These are phyloP conservation scores for Xylaria castorea DNA, from an alignment of 495 filamentous ascomycete genomes.

Conservation along the genomic window DNA sequence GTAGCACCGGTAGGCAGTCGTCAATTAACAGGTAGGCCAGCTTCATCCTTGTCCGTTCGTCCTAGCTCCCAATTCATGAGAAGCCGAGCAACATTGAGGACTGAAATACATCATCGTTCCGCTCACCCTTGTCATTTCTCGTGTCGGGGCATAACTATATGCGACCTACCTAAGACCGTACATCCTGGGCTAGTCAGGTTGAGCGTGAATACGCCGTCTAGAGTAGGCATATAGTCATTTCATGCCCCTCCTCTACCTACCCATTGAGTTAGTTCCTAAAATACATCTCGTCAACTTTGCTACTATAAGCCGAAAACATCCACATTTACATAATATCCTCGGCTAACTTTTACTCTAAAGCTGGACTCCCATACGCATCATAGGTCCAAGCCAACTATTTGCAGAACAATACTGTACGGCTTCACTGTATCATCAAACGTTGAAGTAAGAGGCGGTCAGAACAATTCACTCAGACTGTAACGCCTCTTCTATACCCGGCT, in stretches of 20 bases:
- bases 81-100: slow-evolving; percentile 25
- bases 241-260: slow-evolving; percentile 12
- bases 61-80: slow-evolving; percentile 11
- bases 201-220: neutral
- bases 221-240: slow-evolving; percentile 26
- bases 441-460: neutral
- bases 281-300: slow-evolving; percentile 8
- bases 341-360: slow-evolving; percentile 2
- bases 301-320: slow-evolving; percentile 2
- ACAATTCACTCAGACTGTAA: neutral
- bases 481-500: neutral
- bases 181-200: neutral
- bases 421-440: neutral
- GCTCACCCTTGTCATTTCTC: slow-evolving; percentile 21
- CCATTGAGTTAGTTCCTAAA: neutral
- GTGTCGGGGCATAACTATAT: slow-evolving; percentile 3
- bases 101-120: slow-evolving; percentile 26
- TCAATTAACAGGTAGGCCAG: neutral
- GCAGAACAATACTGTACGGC: neutral
- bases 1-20: neutral
- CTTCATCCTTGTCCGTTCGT: slow-evolving; percentile 19
- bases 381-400: neutral
- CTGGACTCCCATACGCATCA: neutral
- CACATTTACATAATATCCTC: slow-evolving; percentile 23
- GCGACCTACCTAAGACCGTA: slow-evolving; percentile 2